Base-by-base conservation (phyloP, 306 rosid species). In the Quercus rubra region DNA sequence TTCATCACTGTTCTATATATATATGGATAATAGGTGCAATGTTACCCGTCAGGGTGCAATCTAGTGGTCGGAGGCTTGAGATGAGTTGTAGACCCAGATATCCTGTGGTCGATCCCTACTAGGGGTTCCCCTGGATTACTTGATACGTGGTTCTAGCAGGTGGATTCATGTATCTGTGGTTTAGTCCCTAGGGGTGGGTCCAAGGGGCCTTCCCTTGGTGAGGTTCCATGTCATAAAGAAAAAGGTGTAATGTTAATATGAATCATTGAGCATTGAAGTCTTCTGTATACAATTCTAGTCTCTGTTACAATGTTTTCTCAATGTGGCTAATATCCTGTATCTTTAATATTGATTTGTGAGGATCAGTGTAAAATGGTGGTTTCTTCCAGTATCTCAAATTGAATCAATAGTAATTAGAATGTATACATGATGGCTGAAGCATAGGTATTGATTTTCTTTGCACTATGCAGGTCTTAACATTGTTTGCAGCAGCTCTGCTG, bases 401-500 rank as follows among this genome's bases (percentile, higher is more conserved):
- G 59, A 49, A 72, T 52, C 28, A 5, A 21, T 5, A 49, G 41
- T 17, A 7, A 7, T 5, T 46, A 28, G 20, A 28, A 15, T 1
- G 51, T 49, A 15, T 76, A 31, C 43, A 43, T 73, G 57, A 20
- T 73, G 38, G 57, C 68, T 51, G 54, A 77, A 19, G 11, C 76
- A 62, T 31, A 41, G 49, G 59, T 70, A 57, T 75, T 77, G 74
- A 74, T 81, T 83, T 56, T 83, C 68, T 74, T 41, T 46, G 80
- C 62, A 75, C 77, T 70, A 23, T 84, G 83, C 91, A 96, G 99
- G 86, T 96, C 67, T 87, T 96, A 79, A 57, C 96, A 73, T 80
- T 91, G 70, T 88, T 93, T 82, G 98, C 98, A 12, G 99, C 93
- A 85, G 98, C 94, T 55, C 86, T 96, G 78, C 85, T 96, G 78